phyloP scores from a whole-genome alignment of 164 flowering plant species.

The Houttuynia cordata region DNA sequence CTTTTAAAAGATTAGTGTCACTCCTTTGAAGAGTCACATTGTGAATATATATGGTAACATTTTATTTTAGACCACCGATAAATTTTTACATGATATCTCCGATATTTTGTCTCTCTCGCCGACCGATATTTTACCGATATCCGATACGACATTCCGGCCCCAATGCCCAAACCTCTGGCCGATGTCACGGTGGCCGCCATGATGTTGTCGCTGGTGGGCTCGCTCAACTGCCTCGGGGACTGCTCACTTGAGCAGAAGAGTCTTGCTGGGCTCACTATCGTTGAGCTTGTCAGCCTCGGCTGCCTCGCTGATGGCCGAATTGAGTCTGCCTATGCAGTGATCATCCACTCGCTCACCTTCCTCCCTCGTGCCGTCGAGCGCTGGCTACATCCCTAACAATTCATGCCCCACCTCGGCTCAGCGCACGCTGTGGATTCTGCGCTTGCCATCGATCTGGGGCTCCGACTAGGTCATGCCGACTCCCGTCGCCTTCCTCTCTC shows the following conservation, averaged over 20 bases:
- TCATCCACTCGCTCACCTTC: constrained; percentile 84
- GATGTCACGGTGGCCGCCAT: not conserved
- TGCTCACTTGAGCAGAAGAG: constrained; percentile 48
- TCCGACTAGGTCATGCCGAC: constrained; percentile 81
- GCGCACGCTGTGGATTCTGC: constrained; percentile 78
- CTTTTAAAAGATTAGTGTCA: no score
- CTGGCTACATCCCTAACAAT: constrained; percentile 83
- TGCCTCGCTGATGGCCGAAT: constrained; percentile 65
- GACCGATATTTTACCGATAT: no score
- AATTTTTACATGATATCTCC: no score
- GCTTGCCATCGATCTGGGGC: constrained; percentile 81
- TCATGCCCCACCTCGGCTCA: constrained; percentile 89
- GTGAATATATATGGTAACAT: no score
- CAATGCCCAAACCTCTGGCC: no score
- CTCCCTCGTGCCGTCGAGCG: constrained; percentile 98
- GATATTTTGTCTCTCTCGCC: no score
- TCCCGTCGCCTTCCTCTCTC: no score
- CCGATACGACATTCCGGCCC: no score
- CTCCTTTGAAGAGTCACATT: no score
- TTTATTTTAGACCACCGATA: no score
- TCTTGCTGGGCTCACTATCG: constrained; percentile 55
- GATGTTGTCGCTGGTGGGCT: constrained; percentile 46
- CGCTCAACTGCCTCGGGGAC: constrained; percentile 94
- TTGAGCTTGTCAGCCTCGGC: constrained; percentile 71
- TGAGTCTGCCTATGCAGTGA: constrained; percentile 76